These are phyloP conservation scores for Coemansia umbellata DNA, from an alignment of 192 early-diverging fungal genomes.

Conservation along the genomic window DNA sequence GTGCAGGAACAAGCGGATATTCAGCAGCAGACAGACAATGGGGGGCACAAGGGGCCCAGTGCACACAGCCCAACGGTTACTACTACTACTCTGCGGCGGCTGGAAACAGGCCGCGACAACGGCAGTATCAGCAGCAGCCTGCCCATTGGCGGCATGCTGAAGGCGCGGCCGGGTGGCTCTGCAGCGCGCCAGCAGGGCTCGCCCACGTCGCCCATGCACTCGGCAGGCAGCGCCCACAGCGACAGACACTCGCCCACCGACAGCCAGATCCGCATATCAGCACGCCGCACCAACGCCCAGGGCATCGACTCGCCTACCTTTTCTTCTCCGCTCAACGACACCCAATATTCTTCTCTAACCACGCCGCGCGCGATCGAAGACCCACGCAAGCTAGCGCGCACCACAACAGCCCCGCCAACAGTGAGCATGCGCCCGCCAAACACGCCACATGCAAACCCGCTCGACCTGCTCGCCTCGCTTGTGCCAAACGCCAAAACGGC, in stretches of 20 bases:
- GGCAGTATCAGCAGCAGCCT: constrained; percentile 11
- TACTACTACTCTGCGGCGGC: neutral
- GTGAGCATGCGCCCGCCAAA: constrained; percentile 4
- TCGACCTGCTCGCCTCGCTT: constrained; percentile 38
- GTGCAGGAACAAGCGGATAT: neutral
- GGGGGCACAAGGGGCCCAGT: constrained; percentile 1
- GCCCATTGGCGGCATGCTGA: constrained; percentile 38
- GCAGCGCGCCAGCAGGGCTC: constrained; percentile 8
- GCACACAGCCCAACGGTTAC: neutral
- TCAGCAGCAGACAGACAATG: neutral
- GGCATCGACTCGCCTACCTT: constrained; percentile 11
- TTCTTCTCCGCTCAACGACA: constrained; percentile 8
- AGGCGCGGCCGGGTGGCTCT: constrained; percentile 15
- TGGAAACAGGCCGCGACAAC: neutral
- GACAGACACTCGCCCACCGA: constrained; percentile 16
- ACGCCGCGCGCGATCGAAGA: neutral
- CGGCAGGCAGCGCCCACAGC: neutral
- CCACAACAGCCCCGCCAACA: constrained; percentile 11
- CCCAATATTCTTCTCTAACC: neutral
- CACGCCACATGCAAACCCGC: constrained; percentile 6
- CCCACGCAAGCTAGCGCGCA: constrained; percentile 25
- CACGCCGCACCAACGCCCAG: too few relatives aligned
- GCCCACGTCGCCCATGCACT: constrained; percentile 5
- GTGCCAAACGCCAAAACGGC: constrained; percentile 1
- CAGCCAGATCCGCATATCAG: constrained; percentile 36